phyloP scores from a whole-genome alignment of 768 basidiomycete genomes.

The Rhizopogon roseolus region DNA sequence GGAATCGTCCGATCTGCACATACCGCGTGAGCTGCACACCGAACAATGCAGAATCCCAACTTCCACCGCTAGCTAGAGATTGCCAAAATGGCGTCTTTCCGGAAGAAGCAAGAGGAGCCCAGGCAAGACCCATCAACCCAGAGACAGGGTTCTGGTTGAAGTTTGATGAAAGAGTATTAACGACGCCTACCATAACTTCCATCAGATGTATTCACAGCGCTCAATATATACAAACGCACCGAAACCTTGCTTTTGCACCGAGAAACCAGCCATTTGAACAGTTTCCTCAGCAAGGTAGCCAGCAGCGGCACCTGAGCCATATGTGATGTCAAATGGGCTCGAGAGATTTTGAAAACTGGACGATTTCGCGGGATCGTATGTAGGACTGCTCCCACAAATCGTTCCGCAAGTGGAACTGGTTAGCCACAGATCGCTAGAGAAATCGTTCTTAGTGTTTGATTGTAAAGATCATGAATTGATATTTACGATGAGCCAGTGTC shows the following conservation, averaged over 20 bases:
- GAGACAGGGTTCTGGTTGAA: conserved; percentile 45
- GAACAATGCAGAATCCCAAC: conserved; percentile 51
- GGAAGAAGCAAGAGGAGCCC: conserved; percentile 54
- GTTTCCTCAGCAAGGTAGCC: conserved; percentile 37
- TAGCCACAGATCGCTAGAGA: conserved; percentile 38
- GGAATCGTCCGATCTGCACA: background rate
- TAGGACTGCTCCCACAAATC: conserved; percentile 23
- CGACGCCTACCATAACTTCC: conserved; percentile 33
- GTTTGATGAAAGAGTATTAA: conserved; percentile 21
- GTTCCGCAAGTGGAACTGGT: conserved; percentile 24
- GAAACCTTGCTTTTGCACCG: conserved; percentile 36
- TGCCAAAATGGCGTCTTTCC: conserved; percentile 65
- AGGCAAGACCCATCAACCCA: conserved; percentile 75
- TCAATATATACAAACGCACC: conserved; percentile 8
- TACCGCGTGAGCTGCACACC: conserved; percentile 60
- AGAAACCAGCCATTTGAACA: conserved; percentile 41
- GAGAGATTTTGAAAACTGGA: conserved; percentile 28
- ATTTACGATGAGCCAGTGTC: conserved; percentile 36
- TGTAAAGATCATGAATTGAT: background rate
- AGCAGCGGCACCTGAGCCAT: conserved; percentile 39
- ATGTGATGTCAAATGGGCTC: conserved; percentile 32
- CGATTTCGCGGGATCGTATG: conserved; percentile 23
- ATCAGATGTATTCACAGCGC: background rate
- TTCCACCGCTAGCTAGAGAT: conserved; percentile 36
- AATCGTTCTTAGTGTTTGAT: background rate